Conservation (phyloP, 139 green algal species). For the Tetraselmis striata region DNA sequence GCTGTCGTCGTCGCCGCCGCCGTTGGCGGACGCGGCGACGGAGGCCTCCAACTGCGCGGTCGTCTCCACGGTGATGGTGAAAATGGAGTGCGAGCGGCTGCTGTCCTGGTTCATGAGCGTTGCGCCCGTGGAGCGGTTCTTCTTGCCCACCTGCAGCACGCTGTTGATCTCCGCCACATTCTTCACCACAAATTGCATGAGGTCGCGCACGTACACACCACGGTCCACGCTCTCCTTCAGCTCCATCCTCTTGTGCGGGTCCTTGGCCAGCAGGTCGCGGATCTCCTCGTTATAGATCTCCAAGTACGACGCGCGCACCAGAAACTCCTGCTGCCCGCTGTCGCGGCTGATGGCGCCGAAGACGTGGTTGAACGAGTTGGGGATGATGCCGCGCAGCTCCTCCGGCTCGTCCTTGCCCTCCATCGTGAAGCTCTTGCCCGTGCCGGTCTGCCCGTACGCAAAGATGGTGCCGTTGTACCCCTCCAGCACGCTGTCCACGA, state of each 20-base stretch:
- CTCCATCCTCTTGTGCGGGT: slow-evolving; percentile 53
- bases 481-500: slow-evolving; percentile 69
- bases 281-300: slow-evolving; percentile 92
- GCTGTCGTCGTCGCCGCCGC: slow-evolving; percentile 7
- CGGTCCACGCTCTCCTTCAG: slow-evolving; percentile 58
- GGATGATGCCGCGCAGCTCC: slow-evolving; percentile 70
- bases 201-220: slow-evolving; percentile 53
- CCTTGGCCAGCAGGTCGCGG: slow-evolving; percentile 59
- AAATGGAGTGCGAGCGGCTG: slow-evolving; percentile 17
- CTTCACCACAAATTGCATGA: slow-evolving; percentile 58
- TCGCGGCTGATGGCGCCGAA: slow-evolving; percentile 54
- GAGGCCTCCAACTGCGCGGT: slow-evolving; percentile 24
- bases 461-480: slow-evolving; percentile 81
- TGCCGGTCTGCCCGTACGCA: slow-evolving; percentile 67
- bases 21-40: background rate
- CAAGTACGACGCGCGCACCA: slow-evolving; percentile 72
- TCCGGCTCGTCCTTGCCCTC: slow-evolving; percentile 32
- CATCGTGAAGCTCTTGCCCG: slow-evolving; percentile 71
- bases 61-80: slow-evolving; percentile 17
- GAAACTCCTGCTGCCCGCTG: slow-evolving; percentile 53
- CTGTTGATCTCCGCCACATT: slow-evolving; percentile 50
- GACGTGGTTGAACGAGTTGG: slow-evolving; percentile 65
- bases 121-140: slow-evolving; percentile 18
- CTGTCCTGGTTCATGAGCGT: slow-evolving; percentile 26
- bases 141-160: slow-evolving; percentile 41